These are phyloP conservation scores for Tulasnella sp. DNA, from an alignment of 768 basidiomycete genomes.

Conservation along the genomic window DNA sequence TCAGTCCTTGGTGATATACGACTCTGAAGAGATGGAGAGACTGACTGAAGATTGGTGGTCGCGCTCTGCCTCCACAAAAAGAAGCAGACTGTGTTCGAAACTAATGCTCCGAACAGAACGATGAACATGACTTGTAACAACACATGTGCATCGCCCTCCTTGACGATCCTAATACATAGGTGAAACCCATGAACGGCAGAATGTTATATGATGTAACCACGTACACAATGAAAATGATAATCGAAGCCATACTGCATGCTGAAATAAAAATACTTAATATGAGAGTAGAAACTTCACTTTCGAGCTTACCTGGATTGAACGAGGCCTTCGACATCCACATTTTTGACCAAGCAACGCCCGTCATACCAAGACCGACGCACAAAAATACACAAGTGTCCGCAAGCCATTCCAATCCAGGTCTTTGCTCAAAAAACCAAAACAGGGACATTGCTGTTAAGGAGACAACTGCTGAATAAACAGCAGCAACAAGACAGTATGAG, in stretches of 20 bases:
- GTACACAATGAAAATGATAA: constrained; percentile 74
- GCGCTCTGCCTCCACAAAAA: constrained; percentile 72
- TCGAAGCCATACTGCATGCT: constrained; percentile 78
- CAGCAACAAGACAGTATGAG: constrained; percentile 57
- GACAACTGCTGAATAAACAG: constrained; percentile 57
- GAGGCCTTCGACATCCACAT: constrained; percentile 80
- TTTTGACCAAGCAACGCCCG: constrained; percentile 78
- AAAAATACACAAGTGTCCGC: constrained; percentile 60
- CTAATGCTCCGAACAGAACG: constrained; percentile 56
- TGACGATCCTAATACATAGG: constrained; percentile 46
- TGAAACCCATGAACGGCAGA: neutral
- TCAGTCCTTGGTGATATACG: neutral
- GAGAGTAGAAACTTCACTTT: neutral
- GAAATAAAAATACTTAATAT: neutral
- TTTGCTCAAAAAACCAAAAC: constrained; percentile 65
- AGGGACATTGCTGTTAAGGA: constrained; percentile 63
- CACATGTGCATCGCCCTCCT: constrained; percentile 71
- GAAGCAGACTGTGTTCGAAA: constrained; percentile 79
- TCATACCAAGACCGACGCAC: constrained; percentile 79
- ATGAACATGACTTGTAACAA: constrained; percentile 65
- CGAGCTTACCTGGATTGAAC: constrained; percentile 61
- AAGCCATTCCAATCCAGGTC: constrained; percentile 56
- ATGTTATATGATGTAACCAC: constrained; percentile 17
- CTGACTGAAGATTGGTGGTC: constrained; percentile 56
- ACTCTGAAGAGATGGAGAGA: neutral